Percentiles rank a stretch among this genome's conserved stretches.
Evolutionary conservation across 164 flowering plant species (phyloP).

Genomic region (Tetracentron sinense): DNA sequence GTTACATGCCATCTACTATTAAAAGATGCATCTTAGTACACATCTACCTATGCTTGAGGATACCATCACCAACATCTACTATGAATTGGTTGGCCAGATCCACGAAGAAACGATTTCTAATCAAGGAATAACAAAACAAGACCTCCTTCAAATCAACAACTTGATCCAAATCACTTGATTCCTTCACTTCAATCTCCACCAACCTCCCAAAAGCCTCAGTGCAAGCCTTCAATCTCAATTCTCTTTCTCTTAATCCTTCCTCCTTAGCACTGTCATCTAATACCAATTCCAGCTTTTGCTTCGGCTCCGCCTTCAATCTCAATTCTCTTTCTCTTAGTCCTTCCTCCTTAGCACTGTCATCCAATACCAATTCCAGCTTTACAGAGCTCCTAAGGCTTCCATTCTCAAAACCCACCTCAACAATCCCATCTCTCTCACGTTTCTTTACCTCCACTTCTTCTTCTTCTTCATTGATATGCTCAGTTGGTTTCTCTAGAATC

Average conservation of each 20-base stretch:
- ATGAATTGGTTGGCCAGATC: conserved; percentile 7
- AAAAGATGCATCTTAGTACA: no score
- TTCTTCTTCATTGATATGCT: background rate
- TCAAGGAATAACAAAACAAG: conserved; percentile 6
- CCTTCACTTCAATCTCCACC: conserved; percentile 8
- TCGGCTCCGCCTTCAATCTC: background rate
- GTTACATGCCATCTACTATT: background rate
- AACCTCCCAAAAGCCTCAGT: conserved; percentile 1
- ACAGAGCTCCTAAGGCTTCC: background rate
- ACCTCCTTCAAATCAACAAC: conserved; percentile 7
- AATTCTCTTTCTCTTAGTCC: no score
- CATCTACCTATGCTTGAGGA: conserved; percentile 1
- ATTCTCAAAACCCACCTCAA: background rate
- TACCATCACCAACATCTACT: conserved; percentile 7
- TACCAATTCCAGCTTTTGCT: no score
- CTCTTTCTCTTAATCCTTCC: background rate
- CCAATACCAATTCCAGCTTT: no score
- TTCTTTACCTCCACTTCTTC: background rate
- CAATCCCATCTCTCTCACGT: background rate
- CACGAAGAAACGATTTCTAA: conserved; percentile 6
- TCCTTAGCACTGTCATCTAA: background rate
- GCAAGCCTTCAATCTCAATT: conserved; percentile 4
- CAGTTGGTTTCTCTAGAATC: background rate
- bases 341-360: background rate
- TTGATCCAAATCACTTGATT: conserved; percentile 10